These are phyloP conservation scores for Schizothecium vesticola DNA, from an alignment of 495 filamentous ascomycete genomes.

Conservation along the genomic window DNA sequence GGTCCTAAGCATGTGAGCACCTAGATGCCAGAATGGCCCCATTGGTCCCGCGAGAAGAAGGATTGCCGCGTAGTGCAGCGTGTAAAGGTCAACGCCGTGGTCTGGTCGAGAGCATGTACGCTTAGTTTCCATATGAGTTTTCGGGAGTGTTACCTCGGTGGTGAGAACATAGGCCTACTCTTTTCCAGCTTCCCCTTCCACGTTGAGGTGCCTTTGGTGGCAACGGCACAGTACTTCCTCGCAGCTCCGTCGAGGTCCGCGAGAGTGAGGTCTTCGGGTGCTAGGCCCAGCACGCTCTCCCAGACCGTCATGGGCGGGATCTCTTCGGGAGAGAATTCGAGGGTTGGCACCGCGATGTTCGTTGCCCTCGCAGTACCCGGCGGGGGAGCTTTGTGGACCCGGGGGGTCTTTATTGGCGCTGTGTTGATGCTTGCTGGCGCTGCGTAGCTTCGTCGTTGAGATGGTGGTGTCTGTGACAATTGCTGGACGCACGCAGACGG, in stretches of 20 bases:
- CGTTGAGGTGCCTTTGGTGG: constrained; percentile 5
- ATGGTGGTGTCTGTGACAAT: background rate
- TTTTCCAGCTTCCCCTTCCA: constrained; percentile 16
- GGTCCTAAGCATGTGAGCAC: constrained; percentile 22
- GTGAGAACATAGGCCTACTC: constrained; percentile 10
- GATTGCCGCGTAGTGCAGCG: constrained; percentile 19
- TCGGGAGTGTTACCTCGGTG: background rate
- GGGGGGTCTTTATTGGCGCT: background rate
- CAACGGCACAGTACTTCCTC: constrained; percentile 21
- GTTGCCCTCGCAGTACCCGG: background rate
- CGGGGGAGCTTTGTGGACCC: background rate
- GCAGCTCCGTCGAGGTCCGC: constrained; percentile 18
- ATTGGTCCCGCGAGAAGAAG: constrained; percentile 5
- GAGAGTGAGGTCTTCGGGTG: constrained; percentile 18
- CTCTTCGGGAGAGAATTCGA: constrained; percentile 20
- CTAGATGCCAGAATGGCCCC: constrained; percentile 1
- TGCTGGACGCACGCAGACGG: background rate
- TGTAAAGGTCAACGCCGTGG: constrained; percentile 19
- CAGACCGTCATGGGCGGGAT: constrained; percentile 26
- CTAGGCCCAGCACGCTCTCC: background rate
- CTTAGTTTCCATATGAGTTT: constrained; percentile 5
- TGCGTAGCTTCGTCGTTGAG: background rate
- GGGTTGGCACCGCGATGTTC: background rate
- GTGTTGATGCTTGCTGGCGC: background rate
- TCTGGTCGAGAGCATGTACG: constrained; percentile 9